A percentile compares a stretch with the other conserved stretches of the same genome.
Conservation (phyloP, 768 basidiomycete genomes). For the Pholiota conissans region DNA sequence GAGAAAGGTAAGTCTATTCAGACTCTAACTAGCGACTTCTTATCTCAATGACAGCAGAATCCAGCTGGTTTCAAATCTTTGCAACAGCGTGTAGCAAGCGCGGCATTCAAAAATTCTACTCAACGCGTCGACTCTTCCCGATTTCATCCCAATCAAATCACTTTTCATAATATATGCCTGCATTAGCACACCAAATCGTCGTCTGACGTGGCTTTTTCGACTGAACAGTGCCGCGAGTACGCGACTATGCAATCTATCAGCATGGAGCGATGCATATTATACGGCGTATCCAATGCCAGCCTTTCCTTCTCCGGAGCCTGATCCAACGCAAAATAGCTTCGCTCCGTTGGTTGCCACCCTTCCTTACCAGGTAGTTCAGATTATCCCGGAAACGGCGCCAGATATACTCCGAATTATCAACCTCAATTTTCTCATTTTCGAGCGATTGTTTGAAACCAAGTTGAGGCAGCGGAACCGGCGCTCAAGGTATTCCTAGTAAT, state of each 20-base stretch:
- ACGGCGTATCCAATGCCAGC: background rate
- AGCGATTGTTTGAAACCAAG: background rate
- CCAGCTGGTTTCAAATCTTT: too few species aligned
- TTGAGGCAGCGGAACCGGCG: background rate
- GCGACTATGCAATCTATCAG: background rate
- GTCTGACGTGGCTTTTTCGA: background rate
- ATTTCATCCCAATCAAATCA: background rate
- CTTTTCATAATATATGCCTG: background rate
- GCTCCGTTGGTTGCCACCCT: background rate
- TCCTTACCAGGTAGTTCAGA: background rate
- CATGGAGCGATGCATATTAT: background rate
- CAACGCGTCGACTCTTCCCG: background rate
- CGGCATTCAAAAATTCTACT: background rate
- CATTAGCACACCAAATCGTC: background rate
- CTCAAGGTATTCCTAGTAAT: background rate
- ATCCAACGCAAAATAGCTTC: background rate
- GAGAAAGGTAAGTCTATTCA: too few species aligned
- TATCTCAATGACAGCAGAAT: too few species aligned
- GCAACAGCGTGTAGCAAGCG: background rate
- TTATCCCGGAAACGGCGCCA: background rate
- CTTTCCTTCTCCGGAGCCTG: background rate
- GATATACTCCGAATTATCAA: background rate
- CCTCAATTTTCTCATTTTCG: background rate
- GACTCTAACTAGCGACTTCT: too few species aligned
- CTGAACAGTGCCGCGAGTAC: background rate